Evolutionary conservation across 2,329 filamentous ascomycete species (phyloP).

Genomic region (Chaetoscypha palmicola): DNA sequence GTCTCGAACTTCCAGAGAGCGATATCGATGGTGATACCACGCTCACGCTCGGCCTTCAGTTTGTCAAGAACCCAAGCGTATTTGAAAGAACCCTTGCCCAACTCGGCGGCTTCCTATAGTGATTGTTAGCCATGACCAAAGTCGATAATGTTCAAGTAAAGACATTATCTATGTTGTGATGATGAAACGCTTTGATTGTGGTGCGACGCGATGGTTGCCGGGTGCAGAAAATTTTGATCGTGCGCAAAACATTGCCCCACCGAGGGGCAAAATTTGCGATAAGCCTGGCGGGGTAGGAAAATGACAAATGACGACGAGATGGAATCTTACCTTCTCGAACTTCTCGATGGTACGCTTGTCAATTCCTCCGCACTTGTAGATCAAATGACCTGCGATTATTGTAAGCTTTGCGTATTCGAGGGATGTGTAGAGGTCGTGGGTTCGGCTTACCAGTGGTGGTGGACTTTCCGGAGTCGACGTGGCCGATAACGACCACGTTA

Average conservation of each 20-base stretch:
- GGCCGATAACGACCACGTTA: constrained; percentile 98
- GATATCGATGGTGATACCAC: constrained; percentile 99
- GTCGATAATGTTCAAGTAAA: no score
- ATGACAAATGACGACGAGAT: constrained; percentile 9
- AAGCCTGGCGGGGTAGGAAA: constrained; percentile 18
- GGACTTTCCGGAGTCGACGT: constrained; percentile 99
- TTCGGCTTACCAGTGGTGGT: constrained; percentile 76
- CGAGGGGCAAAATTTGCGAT: constrained; percentile 29
- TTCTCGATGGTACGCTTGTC: constrained; percentile 99
- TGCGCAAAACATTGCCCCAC: constrained; percentile 23
- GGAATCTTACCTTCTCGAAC: constrained; percentile 91
- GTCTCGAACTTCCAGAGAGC: constrained; percentile 99
- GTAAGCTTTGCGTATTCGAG: constrained; percentile 17
- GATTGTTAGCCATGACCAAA: constrained; percentile 16
- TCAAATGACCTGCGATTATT: constrained; percentile 69
- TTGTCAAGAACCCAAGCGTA: constrained; percentile 99
- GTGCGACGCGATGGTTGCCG: constrained; percentile 8
- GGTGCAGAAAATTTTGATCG: constrained; percentile 21
- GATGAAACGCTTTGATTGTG: constrained; percentile 13
- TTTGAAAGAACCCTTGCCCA: constrained; percentile 99
- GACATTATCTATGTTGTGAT: neutral
- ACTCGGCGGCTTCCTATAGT: constrained; percentile 87
- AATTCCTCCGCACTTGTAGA: constrained; percentile 99
- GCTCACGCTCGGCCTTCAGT: constrained; percentile 99
- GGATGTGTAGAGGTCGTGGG: constrained; percentile 2